phyloP scores from a whole-genome alignment of 2,329 filamentous ascomycete species.

The Microcyclosporella mali region DNA sequence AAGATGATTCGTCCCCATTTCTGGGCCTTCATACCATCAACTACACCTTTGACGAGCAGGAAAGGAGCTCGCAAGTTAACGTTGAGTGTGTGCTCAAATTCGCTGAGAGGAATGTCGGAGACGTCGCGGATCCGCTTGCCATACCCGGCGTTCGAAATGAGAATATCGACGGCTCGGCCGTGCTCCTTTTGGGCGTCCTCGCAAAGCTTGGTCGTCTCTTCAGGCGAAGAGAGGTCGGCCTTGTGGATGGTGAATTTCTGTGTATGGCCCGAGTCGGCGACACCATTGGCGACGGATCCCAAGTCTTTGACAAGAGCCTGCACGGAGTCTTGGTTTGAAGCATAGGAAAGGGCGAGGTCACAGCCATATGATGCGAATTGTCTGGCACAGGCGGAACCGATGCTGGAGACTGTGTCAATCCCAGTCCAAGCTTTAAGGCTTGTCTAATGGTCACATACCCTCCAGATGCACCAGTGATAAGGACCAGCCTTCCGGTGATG shows the following conservation, averaged over 20 bases:
- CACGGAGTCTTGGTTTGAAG: slow-evolving; percentile 44
- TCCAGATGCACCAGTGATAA: slow-evolving; percentile 57
- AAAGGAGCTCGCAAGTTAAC: slow-evolving; percentile 60
- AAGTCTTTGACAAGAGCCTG: slow-evolving; percentile 36
- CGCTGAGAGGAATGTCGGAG: slow-evolving; percentile 54
- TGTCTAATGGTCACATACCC: slow-evolving; percentile 6
- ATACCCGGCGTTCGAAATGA: slow-evolving; percentile 61
- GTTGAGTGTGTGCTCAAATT: slow-evolving; percentile 58
- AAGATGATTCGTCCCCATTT: slow-evolving; percentile 60
- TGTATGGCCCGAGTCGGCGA: slow-evolving; percentile 19
- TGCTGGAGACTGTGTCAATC: slow-evolving; percentile 33
- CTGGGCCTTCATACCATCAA: slow-evolving; percentile 55
- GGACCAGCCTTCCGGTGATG: slow-evolving; percentile 48
- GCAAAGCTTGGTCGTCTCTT: slow-evolving; percentile 51
- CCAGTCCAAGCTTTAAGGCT: background rate
- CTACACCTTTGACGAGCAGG: slow-evolving; percentile 53
- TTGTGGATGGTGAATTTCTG: slow-evolving; percentile 50
- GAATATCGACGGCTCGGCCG: slow-evolving; percentile 53
- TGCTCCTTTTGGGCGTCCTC: slow-evolving; percentile 49
- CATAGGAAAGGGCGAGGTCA: slow-evolving; percentile 55
- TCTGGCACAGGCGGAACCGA: slow-evolving; percentile 52
- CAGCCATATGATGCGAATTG: slow-evolving; percentile 47
- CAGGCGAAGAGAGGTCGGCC: slow-evolving; percentile 51
- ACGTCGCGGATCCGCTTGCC: slow-evolving; percentile 52
- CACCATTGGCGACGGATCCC: slow-evolving; percentile 14